These are phyloP conservation scores for Cryptosporidium baileyi DNA, from an alignment of 169 alveolate species.

Conservation along the genomic window DNA sequence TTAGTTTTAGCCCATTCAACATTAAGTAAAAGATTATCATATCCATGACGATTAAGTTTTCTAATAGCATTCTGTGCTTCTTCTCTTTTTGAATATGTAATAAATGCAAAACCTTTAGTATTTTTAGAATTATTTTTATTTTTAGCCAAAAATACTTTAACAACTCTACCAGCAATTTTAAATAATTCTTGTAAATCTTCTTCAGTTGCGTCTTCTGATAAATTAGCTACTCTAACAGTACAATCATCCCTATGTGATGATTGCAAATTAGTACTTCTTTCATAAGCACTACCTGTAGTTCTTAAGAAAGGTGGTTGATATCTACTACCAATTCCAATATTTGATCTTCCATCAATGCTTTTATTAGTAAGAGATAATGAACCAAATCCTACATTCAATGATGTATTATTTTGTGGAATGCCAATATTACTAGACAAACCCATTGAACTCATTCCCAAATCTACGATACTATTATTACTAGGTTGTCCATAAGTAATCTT, in stretches of 20 bases:
- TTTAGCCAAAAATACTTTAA: constrained; percentile 86
- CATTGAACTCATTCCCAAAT: neutral
- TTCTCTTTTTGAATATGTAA: constrained; percentile 84
- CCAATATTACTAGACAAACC: neutral
- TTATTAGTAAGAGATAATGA: neutral
- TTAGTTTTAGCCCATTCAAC: constrained; percentile 75
- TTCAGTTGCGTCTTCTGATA: constrained; percentile 87
- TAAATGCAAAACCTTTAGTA: constrained; percentile 89
- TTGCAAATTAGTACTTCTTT: constrained; percentile 52
- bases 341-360: neutral
- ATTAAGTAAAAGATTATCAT: constrained; percentile 84
- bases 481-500: constrained; percentile 72
- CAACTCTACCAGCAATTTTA: constrained; percentile 84
- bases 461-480: neutral
- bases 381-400: neutral
- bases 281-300: constrained; percentile 37
- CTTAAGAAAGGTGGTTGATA: constrained; percentile 56
- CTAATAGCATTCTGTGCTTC: constrained; percentile 87
- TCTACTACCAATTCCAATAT: neutral
- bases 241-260: constrained; percentile 81
- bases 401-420: neutral
- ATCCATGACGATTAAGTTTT: constrained; percentile 87
- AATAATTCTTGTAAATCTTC: constrained; percentile 85
- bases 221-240: constrained; percentile 87
- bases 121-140: constrained; percentile 87